Evolutionary conservation across 129 eudicot genomes (phyloP).

Genomic region (Lonicera japonica): DNA sequence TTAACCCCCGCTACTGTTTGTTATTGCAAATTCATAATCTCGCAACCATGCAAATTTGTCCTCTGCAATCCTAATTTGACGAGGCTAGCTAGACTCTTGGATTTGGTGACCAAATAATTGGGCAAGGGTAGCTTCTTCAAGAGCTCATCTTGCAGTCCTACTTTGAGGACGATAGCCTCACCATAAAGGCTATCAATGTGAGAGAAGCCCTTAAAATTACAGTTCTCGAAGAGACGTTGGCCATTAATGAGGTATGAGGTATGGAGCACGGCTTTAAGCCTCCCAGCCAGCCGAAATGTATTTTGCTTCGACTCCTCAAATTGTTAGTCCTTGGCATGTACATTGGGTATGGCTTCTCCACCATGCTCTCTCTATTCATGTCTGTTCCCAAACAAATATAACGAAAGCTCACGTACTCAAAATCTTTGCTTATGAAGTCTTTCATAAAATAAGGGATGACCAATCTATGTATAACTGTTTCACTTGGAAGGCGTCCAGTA

Average conservation of each 20-base stretch:
- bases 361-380: slow-evolving; percentile 67
- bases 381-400: slow-evolving; percentile 27
- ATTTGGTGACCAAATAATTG: slow-evolving; percentile 55
- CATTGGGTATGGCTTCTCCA: slow-evolving; percentile 93
- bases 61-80: slow-evolving; percentile 90
- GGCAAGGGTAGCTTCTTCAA: slow-evolving; percentile 79
- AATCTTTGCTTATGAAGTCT: not conserved
- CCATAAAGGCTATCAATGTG: slow-evolving; percentile 87
- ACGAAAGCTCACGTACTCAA: not conserved
- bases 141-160: slow-evolving; percentile 81
- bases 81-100: slow-evolving; percentile 57
- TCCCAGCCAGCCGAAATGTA: slow-evolving; percentile 85
- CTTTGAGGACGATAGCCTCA: slow-evolving; percentile 71
- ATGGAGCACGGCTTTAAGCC: slow-evolving; percentile 84
- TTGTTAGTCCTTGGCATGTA: slow-evolving; percentile 93
- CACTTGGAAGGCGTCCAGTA: slow-evolving; percentile 64
- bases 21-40: slow-evolving; percentile 82
- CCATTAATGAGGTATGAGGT: slow-evolving; percentile 75
- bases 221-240: slow-evolving; percentile 71
- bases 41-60: slow-evolving; percentile 87
- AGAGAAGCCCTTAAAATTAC: slow-evolving; percentile 80
- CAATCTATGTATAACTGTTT: slow-evolving; percentile 28
- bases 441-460: not conserved
- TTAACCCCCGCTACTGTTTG: slow-evolving; percentile 84
- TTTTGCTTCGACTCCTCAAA: slow-evolving; percentile 84